Percentiles rank a stretch among this genome's conserved stretches.
Conservation (phyloP, 306 rosid genomes). For the Alnus glutinosa region DNA sequence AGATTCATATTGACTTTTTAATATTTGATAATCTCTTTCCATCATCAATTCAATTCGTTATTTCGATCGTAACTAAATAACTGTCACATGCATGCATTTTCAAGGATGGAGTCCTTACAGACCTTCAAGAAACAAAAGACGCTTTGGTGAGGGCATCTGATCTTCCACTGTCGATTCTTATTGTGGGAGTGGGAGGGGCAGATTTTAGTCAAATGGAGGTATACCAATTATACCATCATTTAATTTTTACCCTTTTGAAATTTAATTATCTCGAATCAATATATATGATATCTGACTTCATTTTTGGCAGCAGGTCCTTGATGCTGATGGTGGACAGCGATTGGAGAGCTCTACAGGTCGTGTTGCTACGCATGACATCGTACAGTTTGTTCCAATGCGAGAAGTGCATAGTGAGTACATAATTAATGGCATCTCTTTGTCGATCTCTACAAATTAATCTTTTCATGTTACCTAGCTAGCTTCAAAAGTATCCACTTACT, state of each 20-base stretch:
- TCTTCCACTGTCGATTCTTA: slow-evolving; percentile 78
- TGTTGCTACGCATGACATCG: slow-evolving; percentile 72
- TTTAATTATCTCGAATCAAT: background rate
- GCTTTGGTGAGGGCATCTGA: slow-evolving; percentile 84
- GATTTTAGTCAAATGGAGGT: slow-evolving; percentile 86
- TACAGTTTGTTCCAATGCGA: slow-evolving; percentile 84
- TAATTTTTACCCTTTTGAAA: background rate
- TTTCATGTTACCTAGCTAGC: background rate
- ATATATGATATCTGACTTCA: background rate
- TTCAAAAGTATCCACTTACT: background rate
- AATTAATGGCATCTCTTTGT: background rate
- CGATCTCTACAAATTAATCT: background rate
- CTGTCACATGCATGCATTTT: slow-evolving; percentile 8
- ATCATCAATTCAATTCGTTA: background rate
- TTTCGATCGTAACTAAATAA: background rate
- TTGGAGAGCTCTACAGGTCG: slow-evolving; percentile 70
- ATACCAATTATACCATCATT: slow-evolving; percentile 1
- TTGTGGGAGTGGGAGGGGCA: slow-evolving; percentile 87
- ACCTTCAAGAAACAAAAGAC: slow-evolving; percentile 80
- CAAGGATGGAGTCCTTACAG: slow-evolving; percentile 88
- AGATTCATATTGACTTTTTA: background rate
- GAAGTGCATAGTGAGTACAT: slow-evolving; percentile 63
- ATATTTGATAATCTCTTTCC: background rate
- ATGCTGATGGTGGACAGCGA: slow-evolving; percentile 69
- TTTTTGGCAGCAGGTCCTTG: slow-evolving; percentile 63